Evolutionary conservation across 805 yeast species (phyloP).

Genomic region (Blastobotrys attinorum): DNA sequence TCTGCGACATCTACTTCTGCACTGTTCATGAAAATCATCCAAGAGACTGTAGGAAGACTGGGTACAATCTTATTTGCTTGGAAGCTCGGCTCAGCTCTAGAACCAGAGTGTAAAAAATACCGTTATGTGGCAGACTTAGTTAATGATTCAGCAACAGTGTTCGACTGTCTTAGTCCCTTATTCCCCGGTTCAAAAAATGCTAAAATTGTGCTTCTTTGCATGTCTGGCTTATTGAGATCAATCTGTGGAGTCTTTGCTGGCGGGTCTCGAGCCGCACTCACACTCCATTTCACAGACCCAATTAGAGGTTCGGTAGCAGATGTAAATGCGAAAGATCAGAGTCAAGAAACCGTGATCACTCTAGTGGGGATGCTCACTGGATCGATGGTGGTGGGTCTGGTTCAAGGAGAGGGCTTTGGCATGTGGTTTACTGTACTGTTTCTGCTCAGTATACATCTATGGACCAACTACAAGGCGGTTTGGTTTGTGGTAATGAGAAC

Average conservation of each 20-base stretch:
- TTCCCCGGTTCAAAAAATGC: slow-evolving; percentile 18
- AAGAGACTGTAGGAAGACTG: slow-evolving; percentile 30
- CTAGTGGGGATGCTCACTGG: slow-evolving; percentile 31
- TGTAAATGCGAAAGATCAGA: slow-evolving; percentile 31
- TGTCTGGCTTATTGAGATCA: slow-evolving; percentile 27
- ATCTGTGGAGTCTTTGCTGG: slow-evolving; percentile 32
- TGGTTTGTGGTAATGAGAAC: slow-evolving; percentile 24
- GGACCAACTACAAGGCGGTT: slow-evolving; percentile 30
- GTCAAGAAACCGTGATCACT: slow-evolving; percentile 31
- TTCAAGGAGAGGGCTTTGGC: slow-evolving; percentile 18
- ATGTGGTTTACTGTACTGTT: slow-evolving; percentile 23
- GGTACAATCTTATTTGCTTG: slow-evolving; percentile 32
- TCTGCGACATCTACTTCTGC: slow-evolving; percentile 31
- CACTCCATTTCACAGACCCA: slow-evolving; percentile 31
- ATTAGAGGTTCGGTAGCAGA: slow-evolving; percentile 29
- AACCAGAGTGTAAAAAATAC: slow-evolving; percentile 32
- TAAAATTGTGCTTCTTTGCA: slow-evolving; percentile 23
- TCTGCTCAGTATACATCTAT: slow-evolving; percentile 25
- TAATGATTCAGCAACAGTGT: slow-evolving; percentile 28
- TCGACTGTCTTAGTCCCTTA: slow-evolving; percentile 28
- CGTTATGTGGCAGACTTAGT: slow-evolving; percentile 30
- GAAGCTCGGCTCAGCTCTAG: slow-evolving; percentile 27
- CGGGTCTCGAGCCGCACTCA: slow-evolving; percentile 31
- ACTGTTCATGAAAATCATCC: slow-evolving; percentile 29
- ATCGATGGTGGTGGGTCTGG: slow-evolving; percentile 24